Base-by-base conservation (phyloP, 2,329 filamentous ascomycete genomes). In the Aspergillus candidus region DNA sequence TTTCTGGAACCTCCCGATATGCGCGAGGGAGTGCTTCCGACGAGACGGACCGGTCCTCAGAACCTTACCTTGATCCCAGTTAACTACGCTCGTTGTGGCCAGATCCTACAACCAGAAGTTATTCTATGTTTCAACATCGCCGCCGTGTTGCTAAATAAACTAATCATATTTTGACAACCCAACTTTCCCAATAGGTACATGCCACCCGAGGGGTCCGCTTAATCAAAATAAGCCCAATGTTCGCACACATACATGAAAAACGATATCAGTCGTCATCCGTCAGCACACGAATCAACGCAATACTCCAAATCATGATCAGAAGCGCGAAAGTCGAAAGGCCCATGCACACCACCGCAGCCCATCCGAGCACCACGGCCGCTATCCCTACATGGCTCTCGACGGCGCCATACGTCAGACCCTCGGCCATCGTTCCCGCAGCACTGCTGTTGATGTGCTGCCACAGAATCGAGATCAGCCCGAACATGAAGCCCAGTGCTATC, bases 401-500 rank as follows among this genome's bases (percentile, higher is more conserved):
- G 2, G 38, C 33, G 15, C 47, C 50, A 36, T 52, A 44, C 7
- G 22, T 46, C 15, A 54, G 35, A 6, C 32, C 43, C 13, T 54
- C 47, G 10, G 39, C 22, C 40, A 51, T 44, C 1, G 47, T 46
- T 11, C 40, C 44, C 2, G 47, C 43, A 10, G 50, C 35, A 14
- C 41, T 41, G 13, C 38, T 46, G 15, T 43, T 49, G 12, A 54
- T 43, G 34, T 54, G 50, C 35, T 50, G 44, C 51, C 51, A 54
- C 2, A 54, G 18, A 7, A 46, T 38, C 4, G 52, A 53, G 11
- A 49, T 27, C 22, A 51, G 32, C 5, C 18, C 31, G 33, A 53
- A 47, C 7, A 29, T 29, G 17, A 49, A 40, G 3, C n/a, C 40
- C 3, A 42, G 4, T 6, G 4, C 13, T 12, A 30, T 15, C 5